Percentiles rank a stretch among this genome's conserved stretches.
phyloP scores from a whole-genome alignment of 1,284 basidiomycete species.

The Clitocybe nebularis region DNA sequence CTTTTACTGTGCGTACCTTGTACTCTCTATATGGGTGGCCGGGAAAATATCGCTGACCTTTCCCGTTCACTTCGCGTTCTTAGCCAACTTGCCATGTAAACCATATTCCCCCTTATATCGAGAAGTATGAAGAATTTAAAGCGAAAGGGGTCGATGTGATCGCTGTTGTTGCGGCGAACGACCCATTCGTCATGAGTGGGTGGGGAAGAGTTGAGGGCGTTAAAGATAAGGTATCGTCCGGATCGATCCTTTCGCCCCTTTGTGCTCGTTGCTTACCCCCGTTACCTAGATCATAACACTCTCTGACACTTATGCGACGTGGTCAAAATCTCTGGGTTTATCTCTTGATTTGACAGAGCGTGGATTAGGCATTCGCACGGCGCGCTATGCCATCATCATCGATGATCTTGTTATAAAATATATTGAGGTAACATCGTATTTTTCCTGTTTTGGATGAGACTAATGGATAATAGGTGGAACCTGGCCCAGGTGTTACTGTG shows the following conservation, averaged over 20 bases:
- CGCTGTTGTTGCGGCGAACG: slow-evolving; percentile 69
- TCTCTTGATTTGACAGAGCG: slow-evolving; percentile 50
- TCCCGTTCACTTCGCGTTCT: slow-evolving; percentile 6
- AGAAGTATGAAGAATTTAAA: slow-evolving; percentile 66
- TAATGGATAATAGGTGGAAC: slow-evolving; percentile 41
- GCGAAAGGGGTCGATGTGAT: slow-evolving; percentile 71
- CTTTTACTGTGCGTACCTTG: slow-evolving; percentile 59
- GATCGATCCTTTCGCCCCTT: background rate
- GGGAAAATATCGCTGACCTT: slow-evolving; percentile 1
- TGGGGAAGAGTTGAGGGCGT: slow-evolving; percentile 69
- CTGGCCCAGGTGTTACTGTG: slow-evolving; percentile 50
- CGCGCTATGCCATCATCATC: slow-evolving; percentile 67
- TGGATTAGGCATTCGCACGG: slow-evolving; percentile 64
- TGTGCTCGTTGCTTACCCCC: slow-evolving; percentile 4
- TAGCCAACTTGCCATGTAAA: slow-evolving; percentile 72
- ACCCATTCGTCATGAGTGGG: slow-evolving; percentile 75
- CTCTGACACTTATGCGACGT: slow-evolving; percentile 61
- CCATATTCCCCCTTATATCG: slow-evolving; percentile 70
- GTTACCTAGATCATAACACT: slow-evolving; percentile 55
- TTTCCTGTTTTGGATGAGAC: background rate
- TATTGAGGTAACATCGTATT: slow-evolving; percentile 42
- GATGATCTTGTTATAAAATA: slow-evolving; percentile 71
- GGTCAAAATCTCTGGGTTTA: slow-evolving; percentile 64
- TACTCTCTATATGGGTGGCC: slow-evolving; percentile 10
- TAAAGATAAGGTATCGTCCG: slow-evolving; percentile 60